These are phyloP conservation scores for Quercus agrifolia DNA, from an alignment of 306 rosid species.

Conservation along the genomic window DNA sequence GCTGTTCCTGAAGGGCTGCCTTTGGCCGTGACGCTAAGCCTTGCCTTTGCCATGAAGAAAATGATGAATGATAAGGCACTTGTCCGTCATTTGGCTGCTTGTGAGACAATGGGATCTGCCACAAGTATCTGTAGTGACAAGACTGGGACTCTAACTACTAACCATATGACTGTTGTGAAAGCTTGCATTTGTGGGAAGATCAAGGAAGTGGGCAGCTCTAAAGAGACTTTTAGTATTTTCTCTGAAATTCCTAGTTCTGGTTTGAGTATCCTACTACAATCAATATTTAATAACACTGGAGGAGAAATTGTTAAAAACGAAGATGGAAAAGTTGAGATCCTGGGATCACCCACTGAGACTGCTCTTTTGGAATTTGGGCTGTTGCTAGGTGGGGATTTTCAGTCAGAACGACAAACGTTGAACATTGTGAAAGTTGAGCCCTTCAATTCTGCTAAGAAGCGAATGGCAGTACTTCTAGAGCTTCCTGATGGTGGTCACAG, in stretches of 20 bases:
- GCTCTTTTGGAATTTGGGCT: slow-evolving; percentile 86
- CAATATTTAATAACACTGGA: slow-evolving; percentile 90
- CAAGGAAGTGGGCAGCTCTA: slow-evolving; percentile 53
- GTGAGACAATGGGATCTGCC: slow-evolving; percentile 99
- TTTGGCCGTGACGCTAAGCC: slow-evolving; percentile 95
- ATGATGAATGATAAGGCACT: slow-evolving; percentile 99
- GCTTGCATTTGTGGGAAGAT: slow-evolving; percentile 71
- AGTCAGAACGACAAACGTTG: slow-evolving; percentile 44
- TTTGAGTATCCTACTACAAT: slow-evolving; percentile 64
- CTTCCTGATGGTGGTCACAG: slow-evolving; percentile 71
- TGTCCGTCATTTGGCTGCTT: slow-evolving; percentile 94
- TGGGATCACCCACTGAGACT: slow-evolving; percentile 92
- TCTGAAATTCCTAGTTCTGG: slow-evolving; percentile 66
- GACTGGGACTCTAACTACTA: slow-evolving; percentile 94
- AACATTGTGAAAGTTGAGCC: slow-evolving; percentile 87
- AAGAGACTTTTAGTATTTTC: slow-evolving; percentile 40
- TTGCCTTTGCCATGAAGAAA: slow-evolving; percentile 98
- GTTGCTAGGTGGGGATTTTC: slow-evolving; percentile 75
- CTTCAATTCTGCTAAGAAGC: slow-evolving; percentile 83
- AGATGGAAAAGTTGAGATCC: slow-evolving; percentile 62
- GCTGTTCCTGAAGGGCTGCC: slow-evolving; percentile 99
- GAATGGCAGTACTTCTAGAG: slow-evolving; percentile 79
- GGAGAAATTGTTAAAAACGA: slow-evolving; percentile 84
- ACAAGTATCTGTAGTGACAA: slow-evolving; percentile 97
- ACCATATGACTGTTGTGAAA: slow-evolving; percentile 95